Conservation (phyloP, 1,284 basidiomycete species). For the Taiwanofungus camphoratus region DNA sequence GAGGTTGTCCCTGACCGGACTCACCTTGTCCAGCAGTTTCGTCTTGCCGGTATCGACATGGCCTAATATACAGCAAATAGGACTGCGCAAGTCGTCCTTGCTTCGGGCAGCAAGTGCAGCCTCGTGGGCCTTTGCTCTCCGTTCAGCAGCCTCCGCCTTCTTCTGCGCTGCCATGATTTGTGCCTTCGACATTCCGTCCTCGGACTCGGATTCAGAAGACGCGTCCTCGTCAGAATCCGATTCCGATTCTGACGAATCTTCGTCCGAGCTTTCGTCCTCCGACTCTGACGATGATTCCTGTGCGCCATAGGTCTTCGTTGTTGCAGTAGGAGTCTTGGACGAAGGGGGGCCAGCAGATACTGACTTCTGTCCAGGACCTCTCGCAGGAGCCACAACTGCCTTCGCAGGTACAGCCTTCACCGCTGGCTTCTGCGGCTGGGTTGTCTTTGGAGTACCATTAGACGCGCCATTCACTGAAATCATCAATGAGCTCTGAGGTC, state of each 20-base stretch:
- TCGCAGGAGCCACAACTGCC: too few species aligned
- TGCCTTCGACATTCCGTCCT: conserved; percentile 58
- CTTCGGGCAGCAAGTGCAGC: conserved; percentile 83
- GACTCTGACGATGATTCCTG: conserved; percentile 25
- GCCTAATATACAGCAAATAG: conserved; percentile 98
- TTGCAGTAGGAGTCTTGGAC: conserved; percentile 24
- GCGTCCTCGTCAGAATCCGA: conserved; percentile 41
- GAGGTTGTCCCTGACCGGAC: conserved; percentile 6
- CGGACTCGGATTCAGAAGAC: conserved; percentile 40
- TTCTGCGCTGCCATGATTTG: conserved; percentile 69
- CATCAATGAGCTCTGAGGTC: not conserved
- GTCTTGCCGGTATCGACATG: conserved; percentile 99
- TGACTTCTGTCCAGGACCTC: conserved; percentile 6
- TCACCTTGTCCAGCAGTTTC: conserved; percentile 93
- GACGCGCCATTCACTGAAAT: conserved; percentile 5
- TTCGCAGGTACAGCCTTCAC: conserved; percentile 24
- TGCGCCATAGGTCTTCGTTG: conserved; percentile 21
- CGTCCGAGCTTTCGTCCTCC: conserved; percentile 29
- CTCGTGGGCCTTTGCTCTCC: conserved; percentile 79
- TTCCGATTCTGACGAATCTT: conserved; percentile 36
- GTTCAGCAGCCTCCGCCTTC: conserved; percentile 82
- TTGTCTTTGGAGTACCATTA: conserved; percentile 12
- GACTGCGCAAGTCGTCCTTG: conserved; percentile 90
- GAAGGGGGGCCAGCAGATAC: conserved; percentile 17
- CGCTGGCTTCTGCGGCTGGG: conserved; percentile 11